phyloP scores from a whole-genome alignment of 768 basidiomycete genomes.

The Thelephora ganbajun region DNA sequence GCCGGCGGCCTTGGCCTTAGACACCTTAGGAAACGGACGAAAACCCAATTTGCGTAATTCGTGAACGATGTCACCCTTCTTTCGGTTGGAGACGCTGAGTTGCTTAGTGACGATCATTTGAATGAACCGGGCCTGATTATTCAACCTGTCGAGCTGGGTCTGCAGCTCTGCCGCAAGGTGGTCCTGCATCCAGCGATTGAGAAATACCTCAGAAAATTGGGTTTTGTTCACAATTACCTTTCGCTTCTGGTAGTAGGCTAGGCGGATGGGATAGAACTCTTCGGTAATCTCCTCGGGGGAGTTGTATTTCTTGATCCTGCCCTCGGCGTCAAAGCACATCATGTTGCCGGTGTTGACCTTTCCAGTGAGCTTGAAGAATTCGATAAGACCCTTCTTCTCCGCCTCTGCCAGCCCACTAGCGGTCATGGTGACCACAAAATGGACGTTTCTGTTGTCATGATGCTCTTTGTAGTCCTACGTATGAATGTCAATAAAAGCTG shows the following conservation, averaged over 20 bases:
- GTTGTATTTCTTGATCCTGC: slow-evolving; percentile 89
- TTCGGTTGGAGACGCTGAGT: slow-evolving; percentile 73
- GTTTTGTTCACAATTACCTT: slow-evolving; percentile 44
- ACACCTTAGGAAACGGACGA: slow-evolving; percentile 78
- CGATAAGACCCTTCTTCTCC: slow-evolving; percentile 76
- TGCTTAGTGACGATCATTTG: slow-evolving; percentile 88
- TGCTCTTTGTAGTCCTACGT: slow-evolving; percentile 92
- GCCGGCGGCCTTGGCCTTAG: slow-evolving; percentile 50
- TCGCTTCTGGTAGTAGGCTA: slow-evolving; percentile 90
- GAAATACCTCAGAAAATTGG: neutral
- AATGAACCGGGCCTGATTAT: slow-evolving; percentile 93
- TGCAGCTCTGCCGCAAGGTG: slow-evolving; percentile 74
- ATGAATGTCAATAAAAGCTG: neutral
- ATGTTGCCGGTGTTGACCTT: slow-evolving; percentile 90
- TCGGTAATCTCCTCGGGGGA: slow-evolving; percentile 84
- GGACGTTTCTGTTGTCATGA: slow-evolving; percentile 84
- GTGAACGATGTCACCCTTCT: slow-evolving; percentile 71
- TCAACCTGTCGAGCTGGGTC: slow-evolving; percentile 64
- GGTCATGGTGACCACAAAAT: slow-evolving; percentile 74
- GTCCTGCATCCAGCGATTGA: slow-evolving; percentile 39
- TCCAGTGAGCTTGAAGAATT: slow-evolving; percentile 80
- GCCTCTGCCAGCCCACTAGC: slow-evolving; percentile 76
- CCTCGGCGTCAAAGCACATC: slow-evolving; percentile 95
- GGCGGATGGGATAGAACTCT: slow-evolving; percentile 81
- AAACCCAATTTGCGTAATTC: slow-evolving; percentile 80